Conservation (phyloP, 345 rosid species). For the Eucalyptus albens region DNA sequence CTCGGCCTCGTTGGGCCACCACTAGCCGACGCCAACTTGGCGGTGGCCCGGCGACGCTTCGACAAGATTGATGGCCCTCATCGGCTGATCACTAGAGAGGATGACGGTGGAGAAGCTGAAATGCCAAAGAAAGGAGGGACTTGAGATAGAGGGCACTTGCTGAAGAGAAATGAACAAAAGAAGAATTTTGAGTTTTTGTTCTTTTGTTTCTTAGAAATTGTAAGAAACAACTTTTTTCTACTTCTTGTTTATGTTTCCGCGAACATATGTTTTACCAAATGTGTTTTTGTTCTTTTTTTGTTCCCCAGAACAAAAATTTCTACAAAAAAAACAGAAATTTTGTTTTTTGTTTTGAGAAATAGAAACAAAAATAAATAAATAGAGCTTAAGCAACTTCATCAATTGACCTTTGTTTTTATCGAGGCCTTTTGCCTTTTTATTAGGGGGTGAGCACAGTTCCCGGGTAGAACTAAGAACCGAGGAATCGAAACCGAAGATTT, state of each 20-base stretch:
- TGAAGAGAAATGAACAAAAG: too few relatives aligned
- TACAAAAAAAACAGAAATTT: too few relatives aligned
- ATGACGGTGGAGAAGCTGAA: rapidly evolving
- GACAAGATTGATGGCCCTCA: rapidly evolving
- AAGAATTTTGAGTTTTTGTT: too few relatives aligned
- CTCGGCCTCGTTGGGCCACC: rapidly evolving
- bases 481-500: rapidly evolving
- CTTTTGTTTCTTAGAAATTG: too few relatives aligned
- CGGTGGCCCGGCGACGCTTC: rapidly evolving
- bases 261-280: rapidly evolving
- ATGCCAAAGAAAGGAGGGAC: too few relatives aligned
- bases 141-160: too few relatives aligned
- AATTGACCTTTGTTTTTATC: neutral
- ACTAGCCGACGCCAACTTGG: rapidly evolving
- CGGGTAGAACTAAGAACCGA: rapidly evolving
- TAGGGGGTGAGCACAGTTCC: neutral
- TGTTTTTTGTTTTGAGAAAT: rapidly evolving
- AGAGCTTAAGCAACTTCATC: neutral
- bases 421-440: neutral
- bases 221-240: too few relatives aligned
- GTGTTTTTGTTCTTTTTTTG: rapidly evolving
- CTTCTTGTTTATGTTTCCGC: rapidly evolving
- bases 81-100: rapidly evolving
- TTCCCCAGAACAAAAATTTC: rapidly evolving
- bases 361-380: too few relatives aligned